Evolutionary conservation across 805 yeast genomes (phyloP).

Genomic region (Ogataea glucozyma): DNA sequence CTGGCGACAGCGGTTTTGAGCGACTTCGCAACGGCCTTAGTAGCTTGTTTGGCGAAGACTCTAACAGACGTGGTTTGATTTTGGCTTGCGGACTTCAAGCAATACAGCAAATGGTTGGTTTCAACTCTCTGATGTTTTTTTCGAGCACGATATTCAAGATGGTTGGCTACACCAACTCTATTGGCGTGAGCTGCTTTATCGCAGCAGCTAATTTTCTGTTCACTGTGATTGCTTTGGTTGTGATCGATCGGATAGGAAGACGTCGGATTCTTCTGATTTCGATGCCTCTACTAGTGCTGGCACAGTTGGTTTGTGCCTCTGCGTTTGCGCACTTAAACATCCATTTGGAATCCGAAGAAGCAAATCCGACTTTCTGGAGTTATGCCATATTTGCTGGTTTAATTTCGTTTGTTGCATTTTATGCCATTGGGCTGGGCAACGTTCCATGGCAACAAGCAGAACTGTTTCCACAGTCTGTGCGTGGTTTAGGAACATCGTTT

Average conservation of each 20-base stretch:
- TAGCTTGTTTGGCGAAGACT: slow-evolving; percentile 42
- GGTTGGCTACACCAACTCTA: slow-evolving; percentile 51
- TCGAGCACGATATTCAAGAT: slow-evolving; percentile 56
- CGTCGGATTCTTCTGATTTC: slow-evolving; percentile 48
- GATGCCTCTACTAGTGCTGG: slow-evolving; percentile 46
- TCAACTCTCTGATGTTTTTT: slow-evolving; percentile 59
- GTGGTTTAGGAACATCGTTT: slow-evolving; percentile 48
- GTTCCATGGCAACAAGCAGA: slow-evolving; percentile 63
- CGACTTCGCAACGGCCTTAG: slow-evolving; percentile 40
- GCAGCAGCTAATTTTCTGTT: slow-evolving; percentile 58
- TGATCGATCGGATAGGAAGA: slow-evolving; percentile 54
- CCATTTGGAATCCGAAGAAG: slow-evolving; percentile 26
- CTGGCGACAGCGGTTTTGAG: slow-evolving; percentile 27
- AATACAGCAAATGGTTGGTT: slow-evolving; percentile 58
- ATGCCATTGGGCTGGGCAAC: slow-evolving; percentile 57
- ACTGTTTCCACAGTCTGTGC: slow-evolving; percentile 53
- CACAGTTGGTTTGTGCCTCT: slow-evolving; percentile 53
- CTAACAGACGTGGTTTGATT: slow-evolving; percentile 52
- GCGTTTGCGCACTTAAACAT: slow-evolving; percentile 48
- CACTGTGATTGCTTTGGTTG: slow-evolving; percentile 49
- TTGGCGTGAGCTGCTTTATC: slow-evolving; percentile 53
- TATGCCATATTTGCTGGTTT: slow-evolving; percentile 45
- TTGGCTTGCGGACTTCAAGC: slow-evolving; percentile 60
- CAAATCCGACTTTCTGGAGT: slow-evolving; percentile 45
- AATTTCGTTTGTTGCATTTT: slow-evolving; percentile 51